phyloP scores from a whole-genome alignment of 2,329 filamentous ascomycete genomes.

The Xylariaceae sp. region DNA sequence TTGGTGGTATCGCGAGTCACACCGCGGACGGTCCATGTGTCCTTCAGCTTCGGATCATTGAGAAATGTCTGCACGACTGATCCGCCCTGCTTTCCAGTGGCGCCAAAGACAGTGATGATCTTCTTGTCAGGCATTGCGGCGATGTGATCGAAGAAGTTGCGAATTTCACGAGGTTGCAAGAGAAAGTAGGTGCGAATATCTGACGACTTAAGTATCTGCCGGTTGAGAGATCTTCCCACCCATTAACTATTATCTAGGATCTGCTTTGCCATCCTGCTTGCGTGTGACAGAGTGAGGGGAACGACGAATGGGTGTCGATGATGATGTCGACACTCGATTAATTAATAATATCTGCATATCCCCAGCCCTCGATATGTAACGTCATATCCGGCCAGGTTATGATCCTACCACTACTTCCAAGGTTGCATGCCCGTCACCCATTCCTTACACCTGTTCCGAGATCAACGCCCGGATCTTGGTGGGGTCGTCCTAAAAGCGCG shows the following conservation, averaged over 20 bases:
- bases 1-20: conserved; percentile 48
- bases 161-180: no score
- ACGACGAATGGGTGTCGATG: neutral
- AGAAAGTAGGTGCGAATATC: no score
- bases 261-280: no score
- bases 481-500: no score
- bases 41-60: conserved; percentile 37
- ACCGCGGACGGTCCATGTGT: conserved; percentile 48
- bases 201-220: no score
- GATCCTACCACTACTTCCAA: neutral
- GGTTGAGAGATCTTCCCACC: no score
- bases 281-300: neutral
- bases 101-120: conserved; percentile 52
- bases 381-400: neutral
- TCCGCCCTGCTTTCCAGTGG: conserved; percentile 57
- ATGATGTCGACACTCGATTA: neutral
- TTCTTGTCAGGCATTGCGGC: conserved; percentile 33
- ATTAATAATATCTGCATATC: neutral
- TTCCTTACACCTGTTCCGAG: no score
- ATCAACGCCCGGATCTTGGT: no score
- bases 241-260: no score
- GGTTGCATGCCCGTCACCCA: neutral
- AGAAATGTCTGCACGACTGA: conserved; percentile 44
- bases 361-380: neutral
- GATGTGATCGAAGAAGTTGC: neutral